phyloP scores from a whole-genome alignment of 345 rosid species.

The Acer campestre region DNA sequence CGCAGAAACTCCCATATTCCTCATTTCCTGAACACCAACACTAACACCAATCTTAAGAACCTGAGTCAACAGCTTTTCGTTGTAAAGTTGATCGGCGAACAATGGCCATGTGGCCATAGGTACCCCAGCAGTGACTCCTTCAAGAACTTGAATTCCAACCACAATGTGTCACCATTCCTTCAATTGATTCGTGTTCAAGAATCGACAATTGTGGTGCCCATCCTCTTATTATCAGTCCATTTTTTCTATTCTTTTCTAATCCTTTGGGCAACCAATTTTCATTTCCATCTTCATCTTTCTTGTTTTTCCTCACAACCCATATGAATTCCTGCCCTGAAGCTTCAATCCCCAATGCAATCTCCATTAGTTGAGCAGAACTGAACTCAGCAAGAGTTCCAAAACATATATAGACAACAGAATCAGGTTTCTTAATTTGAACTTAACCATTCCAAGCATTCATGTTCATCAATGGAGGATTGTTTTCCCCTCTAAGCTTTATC shows the following conservation, averaged over 20 bases:
- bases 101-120: slow-evolving; percentile 11
- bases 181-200: background rate
- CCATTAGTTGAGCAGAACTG: slow-evolving; percentile 21
- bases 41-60: slow-evolving; percentile 1
- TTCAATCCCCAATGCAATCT: too few relatives aligned
- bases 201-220: background rate
- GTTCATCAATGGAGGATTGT: slow-evolving; percentile 15
- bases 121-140: slow-evolving; percentile 8
- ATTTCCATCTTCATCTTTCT: background rate
- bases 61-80: background rate
- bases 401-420: slow-evolving; percentile 30
- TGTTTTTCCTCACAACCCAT: background rate
- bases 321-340: background rate
- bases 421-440: slow-evolving; percentile 33
- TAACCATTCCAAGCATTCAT: slow-evolving; percentile 48
- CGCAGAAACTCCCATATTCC: background rate
- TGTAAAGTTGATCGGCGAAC: slow-evolving; percentile 1
- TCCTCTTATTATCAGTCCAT: background rate
- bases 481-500: slow-evolving; percentile 32
- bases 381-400: slow-evolving; percentile 49
- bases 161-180: background rate
- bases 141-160: slow-evolving; percentile 1
- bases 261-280: background rate
- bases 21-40: background rate
- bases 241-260: background rate